Evolutionary conservation across 2,329 filamentous ascomycete species (phyloP).

Genomic region (Incumbomyces delicatus): DNA sequence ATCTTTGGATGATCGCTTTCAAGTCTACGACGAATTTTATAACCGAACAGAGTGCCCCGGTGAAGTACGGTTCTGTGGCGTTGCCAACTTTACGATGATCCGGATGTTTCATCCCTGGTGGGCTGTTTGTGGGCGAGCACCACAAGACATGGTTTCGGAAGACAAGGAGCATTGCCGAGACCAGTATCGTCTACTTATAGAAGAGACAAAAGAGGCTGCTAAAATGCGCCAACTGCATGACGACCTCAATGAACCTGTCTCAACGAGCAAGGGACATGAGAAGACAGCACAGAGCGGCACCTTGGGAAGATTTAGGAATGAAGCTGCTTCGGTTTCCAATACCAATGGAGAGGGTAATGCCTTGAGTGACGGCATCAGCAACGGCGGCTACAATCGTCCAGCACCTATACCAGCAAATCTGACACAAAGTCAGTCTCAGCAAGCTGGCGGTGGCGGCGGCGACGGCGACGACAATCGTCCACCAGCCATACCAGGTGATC

Average conservation of each 20-base stretch:
- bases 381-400: too few species aligned
- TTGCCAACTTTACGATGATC: constrained; percentile 7
- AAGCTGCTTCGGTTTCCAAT: too few species aligned
- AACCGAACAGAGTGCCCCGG: not conserved
- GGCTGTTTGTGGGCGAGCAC: not conserved
- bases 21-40: constrained; percentile 2
- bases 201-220: not conserved
- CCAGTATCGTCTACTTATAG: not conserved
- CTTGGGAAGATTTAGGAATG: too few species aligned
- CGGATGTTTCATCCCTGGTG: constrained; percentile 7
- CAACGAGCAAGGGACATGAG: not conserved
- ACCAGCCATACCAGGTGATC: too few species aligned
- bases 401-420: too few species aligned
- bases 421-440: too few species aligned
- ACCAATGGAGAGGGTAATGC: too few species aligned
- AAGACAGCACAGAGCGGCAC: too few species aligned
- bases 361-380: too few species aligned
- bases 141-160: not conserved
- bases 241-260: not conserved
- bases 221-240: not conserved
- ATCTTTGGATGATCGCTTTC: not conserved
- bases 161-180: constrained; percentile 1
- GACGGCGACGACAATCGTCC: too few species aligned
- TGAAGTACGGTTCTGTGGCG: not conserved
- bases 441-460: too few species aligned